Evolutionary conservation across 495 filamentous ascomycete genomes (phyloP).

Genomic region (Penicillium argentinense): DNA sequence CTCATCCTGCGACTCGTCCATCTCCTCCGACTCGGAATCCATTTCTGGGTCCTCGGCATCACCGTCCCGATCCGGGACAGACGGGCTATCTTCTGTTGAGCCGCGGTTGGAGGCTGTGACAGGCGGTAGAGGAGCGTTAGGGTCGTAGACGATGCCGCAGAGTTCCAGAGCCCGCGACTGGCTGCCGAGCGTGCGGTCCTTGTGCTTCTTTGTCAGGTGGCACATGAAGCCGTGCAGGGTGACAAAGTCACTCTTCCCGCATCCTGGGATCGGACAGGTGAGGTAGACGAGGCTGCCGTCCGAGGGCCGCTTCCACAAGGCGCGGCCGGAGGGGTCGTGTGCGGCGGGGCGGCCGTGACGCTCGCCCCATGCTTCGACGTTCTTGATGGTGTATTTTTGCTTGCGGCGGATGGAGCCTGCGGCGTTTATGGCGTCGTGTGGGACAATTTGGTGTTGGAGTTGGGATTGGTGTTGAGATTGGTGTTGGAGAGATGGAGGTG

Average conservation of each 20-base stretch:
- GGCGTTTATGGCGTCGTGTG: conserved; percentile 30
- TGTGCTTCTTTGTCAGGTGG: conserved; percentile 52
- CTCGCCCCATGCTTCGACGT: conserved; percentile 51
- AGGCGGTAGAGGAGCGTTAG: conserved; percentile 41
- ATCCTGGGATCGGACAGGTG: conserved; percentile 44
- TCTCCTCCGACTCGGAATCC: conserved; percentile 39
- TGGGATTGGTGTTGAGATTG: conserved; percentile 14
- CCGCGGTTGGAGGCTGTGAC: conserved; percentile 35
- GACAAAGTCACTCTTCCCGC: conserved; percentile 48
- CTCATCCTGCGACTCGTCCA: conserved; percentile 15
- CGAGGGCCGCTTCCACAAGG: conserved; percentile 48
- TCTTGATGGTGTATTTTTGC: conserved; percentile 54
- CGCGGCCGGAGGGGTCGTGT: conserved; percentile 45
- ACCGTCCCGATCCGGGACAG: conserved; percentile 31
- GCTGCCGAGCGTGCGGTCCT: conserved; percentile 48
- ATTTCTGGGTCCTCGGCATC: conserved; percentile 35
- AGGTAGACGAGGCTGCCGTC: conserved; percentile 49
- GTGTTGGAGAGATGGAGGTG: conserved; percentile 4
- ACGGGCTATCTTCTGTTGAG: conserved; percentile 41
- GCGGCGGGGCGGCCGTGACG: conserved; percentile 47
- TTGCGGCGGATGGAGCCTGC: conserved; percentile 42
- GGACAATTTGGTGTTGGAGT: conserved; percentile 30
- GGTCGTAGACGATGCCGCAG: conserved; percentile 47
- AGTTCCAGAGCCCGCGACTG: conserved; percentile 47
- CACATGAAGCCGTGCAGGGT: conserved; percentile 52